These are phyloP conservation scores for Paragyromitra xinjiangensis DNA, from an alignment of 495 filamentous ascomycete species.

Conservation along the genomic window DNA sequence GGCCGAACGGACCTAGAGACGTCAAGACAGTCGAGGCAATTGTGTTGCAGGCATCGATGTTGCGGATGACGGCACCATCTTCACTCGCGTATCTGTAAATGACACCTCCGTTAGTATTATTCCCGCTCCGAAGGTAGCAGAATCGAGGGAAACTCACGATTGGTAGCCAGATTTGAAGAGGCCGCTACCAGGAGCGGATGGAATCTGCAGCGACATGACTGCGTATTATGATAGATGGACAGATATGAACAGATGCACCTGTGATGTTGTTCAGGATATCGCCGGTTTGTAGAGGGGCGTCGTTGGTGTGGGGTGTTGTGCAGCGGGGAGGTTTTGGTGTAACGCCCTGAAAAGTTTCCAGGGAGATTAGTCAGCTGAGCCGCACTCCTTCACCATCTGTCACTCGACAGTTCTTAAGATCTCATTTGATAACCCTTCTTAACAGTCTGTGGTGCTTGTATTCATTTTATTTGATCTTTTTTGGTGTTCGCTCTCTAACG, in stretches of 20 bases:
- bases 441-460: too few relatives aligned
- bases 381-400: constrained; percentile 8
- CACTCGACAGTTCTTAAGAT: constrained; percentile 21
- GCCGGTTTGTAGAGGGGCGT: constrained; percentile 46
- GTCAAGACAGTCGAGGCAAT: constrained; percentile 96
- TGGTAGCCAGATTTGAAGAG: constrained; percentile 98
- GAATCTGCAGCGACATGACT: constrained; percentile 93
- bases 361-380: constrained; percentile 42
- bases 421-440: background rate
- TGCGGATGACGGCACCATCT: constrained; percentile 97
- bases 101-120: constrained; percentile 19
- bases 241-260: constrained; percentile 37
- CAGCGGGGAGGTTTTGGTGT: constrained; percentile 46
- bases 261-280: constrained; percentile 36
- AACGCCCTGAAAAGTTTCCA: constrained; percentile 38
- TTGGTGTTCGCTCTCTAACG: background rate
- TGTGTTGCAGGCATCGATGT: constrained; percentile 97
- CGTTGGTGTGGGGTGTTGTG: constrained; percentile 45
- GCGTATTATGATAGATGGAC: constrained; percentile 38
- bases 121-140: constrained; percentile 34
- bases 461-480: too few relatives aligned
- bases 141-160: constrained; percentile 69
- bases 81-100: constrained; percentile 86
- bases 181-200: constrained; percentile 86
- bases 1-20: constrained; percentile 93